Evolutionary conservation across 78 protist species (phyloP).

Genomic region (Speleostelium caveatum): DNA sequence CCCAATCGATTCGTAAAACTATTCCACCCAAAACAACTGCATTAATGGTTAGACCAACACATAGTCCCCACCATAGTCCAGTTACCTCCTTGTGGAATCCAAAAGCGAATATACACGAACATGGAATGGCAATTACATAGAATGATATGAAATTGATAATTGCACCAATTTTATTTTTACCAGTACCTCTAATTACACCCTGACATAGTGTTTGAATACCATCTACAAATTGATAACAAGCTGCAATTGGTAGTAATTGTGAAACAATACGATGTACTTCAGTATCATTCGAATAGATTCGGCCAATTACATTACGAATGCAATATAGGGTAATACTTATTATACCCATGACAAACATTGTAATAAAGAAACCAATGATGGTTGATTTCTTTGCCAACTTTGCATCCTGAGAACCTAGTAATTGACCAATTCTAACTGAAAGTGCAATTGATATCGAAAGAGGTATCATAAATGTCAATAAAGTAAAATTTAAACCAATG

Average conservation of each 20-base stretch:
- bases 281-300: constrained; percentile 6
- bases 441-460: constrained; percentile 52
- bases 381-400: constrained; percentile 30
- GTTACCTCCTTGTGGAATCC: constrained; percentile 15
- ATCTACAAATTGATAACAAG: constrained; percentile 61
- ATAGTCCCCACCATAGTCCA: constrained; percentile 72
- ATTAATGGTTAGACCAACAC: constrained; percentile 21
- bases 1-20: constrained; percentile 41
- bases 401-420: constrained; percentile 36
- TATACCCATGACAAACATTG: constrained; percentile 11
- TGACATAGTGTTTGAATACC: constrained; percentile 68
- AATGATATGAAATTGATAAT: constrained; percentile 42
- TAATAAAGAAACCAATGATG: constrained; percentile 1
- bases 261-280: constrained; percentile 35
- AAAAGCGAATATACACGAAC: constrained; percentile 41
- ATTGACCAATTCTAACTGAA: constrained; percentile 67
- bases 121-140: constrained; percentile 55
- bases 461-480: constrained; percentile 71
- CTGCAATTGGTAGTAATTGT: constrained; percentile 30
- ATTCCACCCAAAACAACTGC: constrained; percentile 24
- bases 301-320: constrained; percentile 27
- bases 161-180: constrained; percentile 74
- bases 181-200: constrained; percentile 73
- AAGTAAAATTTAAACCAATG: constrained; percentile 67
- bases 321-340: constrained; percentile 11